These are phyloP conservation scores for Colletotrichum tabaci DNA, from an alignment of 2,329 filamentous ascomycete species.

Conservation along the genomic window DNA sequence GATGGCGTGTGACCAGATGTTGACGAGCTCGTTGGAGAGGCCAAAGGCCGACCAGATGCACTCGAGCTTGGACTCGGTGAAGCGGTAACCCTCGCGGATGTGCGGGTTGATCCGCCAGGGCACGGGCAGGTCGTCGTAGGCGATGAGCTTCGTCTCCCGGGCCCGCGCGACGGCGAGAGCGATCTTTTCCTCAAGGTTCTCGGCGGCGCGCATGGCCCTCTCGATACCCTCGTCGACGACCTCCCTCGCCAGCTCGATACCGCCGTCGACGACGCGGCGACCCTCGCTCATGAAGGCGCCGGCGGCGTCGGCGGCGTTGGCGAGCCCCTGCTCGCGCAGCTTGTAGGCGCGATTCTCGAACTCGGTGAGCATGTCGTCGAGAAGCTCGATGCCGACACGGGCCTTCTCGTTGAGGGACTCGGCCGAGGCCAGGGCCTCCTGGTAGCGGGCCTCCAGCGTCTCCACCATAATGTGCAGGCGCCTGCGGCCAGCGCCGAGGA, in stretches of 20 bases:
- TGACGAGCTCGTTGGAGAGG: conserved; percentile 93
- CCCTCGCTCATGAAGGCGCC: conserved; percentile 83
- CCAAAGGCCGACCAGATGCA: conserved; percentile 88
- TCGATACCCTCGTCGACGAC: conserved; percentile 87
- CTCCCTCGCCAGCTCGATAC: conserved; percentile 80
- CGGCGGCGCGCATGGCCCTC: conserved; percentile 85
- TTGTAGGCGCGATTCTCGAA: conserved; percentile 88
- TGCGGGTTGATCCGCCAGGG: conserved; percentile 97
- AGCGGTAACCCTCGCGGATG: conserved; percentile 92
- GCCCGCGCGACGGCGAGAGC: conserved; percentile 83
- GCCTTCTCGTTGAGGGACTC: conserved; percentile 94
- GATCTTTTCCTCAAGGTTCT: conserved; percentile 87
- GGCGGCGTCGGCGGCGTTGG: conserved; percentile 75
- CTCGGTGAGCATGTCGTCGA: conserved; percentile 88
- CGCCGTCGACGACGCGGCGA: conserved; percentile 84
- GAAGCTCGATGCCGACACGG: conserved; percentile 85
- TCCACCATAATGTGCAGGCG: conserved; percentile 92
- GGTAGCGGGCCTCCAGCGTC: conserved; percentile 89
- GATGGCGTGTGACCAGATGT: conserved; percentile 97
- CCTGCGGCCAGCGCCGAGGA: conserved; percentile 88
- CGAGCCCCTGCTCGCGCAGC: conserved; percentile 82
- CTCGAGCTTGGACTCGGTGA: conserved; percentile 90
- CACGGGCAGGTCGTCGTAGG: conserved; percentile 89
- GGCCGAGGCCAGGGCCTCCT: conserved; percentile 86
- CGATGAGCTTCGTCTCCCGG: conserved; percentile 84